Evolutionary conservation across 768 basidiomycete genomes (phyloP).

Genomic region (Phlebiopsis gigantea): DNA sequence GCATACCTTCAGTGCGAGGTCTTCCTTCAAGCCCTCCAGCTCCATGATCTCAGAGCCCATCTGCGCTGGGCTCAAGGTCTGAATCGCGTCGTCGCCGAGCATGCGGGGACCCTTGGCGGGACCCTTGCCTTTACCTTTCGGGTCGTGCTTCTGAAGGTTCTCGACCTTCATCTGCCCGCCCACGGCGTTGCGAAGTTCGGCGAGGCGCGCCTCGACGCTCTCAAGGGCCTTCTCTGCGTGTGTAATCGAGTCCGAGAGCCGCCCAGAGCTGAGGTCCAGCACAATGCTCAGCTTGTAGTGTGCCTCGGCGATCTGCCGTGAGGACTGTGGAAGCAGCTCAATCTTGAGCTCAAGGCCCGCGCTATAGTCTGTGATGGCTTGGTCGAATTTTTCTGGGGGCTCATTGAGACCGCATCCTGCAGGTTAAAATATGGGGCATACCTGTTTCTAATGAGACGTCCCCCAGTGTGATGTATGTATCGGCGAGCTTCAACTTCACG

Average conservation of each 20-base stretch:
- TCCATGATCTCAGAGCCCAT: constrained; percentile 80
- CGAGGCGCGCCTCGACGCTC: constrained; percentile 69
- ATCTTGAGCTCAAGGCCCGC: constrained; percentile 70
- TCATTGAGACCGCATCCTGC: not conserved
- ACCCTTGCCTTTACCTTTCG: constrained; percentile 74
- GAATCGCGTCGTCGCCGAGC: constrained; percentile 48
- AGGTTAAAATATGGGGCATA: constrained; percentile 28
- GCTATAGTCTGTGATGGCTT: constrained; percentile 85
- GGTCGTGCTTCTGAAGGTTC: constrained; percentile 23
- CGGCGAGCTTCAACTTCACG: constrained; percentile 78
- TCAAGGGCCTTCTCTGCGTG: constrained; percentile 79
- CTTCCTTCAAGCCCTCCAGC: constrained; percentile 65
- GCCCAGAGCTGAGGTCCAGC: constrained; percentile 83
- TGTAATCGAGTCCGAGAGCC: constrained; percentile 72
- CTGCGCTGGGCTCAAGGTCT: constrained; percentile 66
- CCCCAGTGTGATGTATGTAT: constrained; percentile 85
- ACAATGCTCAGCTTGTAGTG: constrained; percentile 95
- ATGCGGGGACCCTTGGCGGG: constrained; percentile 35
- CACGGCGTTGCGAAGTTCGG: constrained; percentile 46
- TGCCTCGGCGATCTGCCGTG: constrained; percentile 88
- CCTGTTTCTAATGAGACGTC: constrained; percentile 98
- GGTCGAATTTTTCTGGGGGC: constrained; percentile 85
- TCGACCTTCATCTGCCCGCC: constrained; percentile 33
- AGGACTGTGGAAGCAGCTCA: constrained; percentile 74
- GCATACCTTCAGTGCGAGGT: constrained; percentile 77